phyloP scores from a whole-genome alignment of 805 yeast species.

The Clavispora carvajalis region DNA sequence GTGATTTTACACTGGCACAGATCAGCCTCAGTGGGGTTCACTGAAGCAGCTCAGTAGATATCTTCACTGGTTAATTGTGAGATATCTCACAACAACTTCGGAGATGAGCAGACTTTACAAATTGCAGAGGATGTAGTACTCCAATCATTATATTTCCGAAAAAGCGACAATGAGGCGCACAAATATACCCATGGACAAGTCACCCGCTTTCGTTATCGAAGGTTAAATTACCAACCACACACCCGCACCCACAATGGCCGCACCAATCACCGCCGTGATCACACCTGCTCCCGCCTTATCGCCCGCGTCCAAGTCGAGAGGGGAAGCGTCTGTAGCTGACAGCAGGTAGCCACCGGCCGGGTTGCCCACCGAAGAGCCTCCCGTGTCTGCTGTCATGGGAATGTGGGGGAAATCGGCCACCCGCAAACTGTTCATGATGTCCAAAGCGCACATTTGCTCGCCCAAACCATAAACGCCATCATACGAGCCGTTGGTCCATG shows the following conservation, averaged over 20 bases:
- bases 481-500: conserved; percentile 16
- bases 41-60: too few relatives aligned
- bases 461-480: conserved; percentile 17
- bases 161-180: too few relatives aligned
- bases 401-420: conserved; percentile 17
- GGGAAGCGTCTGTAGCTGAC: conserved; percentile 5
- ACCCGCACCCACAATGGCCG: conserved; percentile 16
- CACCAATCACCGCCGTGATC: conserved; percentile 57
- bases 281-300: conserved; percentile 81
- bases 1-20: too few relatives aligned
- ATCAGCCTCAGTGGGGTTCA: too few relatives aligned
- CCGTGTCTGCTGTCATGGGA: conserved; percentile 31
- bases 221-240: conserved; percentile 14
- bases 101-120: too few relatives aligned
- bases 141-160: too few relatives aligned
- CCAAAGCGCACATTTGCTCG: conserved; percentile 19
- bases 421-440: conserved; percentile 18
- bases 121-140: too few relatives aligned
- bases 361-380: conserved; percentile 32
- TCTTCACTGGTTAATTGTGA: too few relatives aligned
- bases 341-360: conserved; percentile 28
- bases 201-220: background rate
- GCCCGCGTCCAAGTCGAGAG: conserved; percentile 10
- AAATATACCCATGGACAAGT: too few relatives aligned
- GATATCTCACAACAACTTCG: too few relatives aligned